Base-by-base conservation (phyloP, 148 eudicot species). In the Silene conica region DNA sequence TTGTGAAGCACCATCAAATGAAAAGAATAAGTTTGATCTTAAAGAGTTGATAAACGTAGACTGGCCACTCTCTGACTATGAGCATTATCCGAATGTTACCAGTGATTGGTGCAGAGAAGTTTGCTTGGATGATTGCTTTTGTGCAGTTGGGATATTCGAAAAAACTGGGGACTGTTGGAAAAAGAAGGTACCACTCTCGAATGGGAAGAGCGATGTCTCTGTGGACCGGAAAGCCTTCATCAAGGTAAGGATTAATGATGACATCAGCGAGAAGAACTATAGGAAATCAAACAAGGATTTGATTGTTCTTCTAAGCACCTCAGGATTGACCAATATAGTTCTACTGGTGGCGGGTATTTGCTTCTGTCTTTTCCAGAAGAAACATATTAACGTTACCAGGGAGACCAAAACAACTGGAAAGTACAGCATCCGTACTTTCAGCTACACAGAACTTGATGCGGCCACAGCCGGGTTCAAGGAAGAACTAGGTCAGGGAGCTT, bases 391-490 rank as follows among this genome's bases (percentile, higher is more conserved):
- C 0, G 66, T 26, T 23, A 18, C 12, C 12, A 10, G 26, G 2
- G 66, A 28, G 38, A 62, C 18, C 34, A 62, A 71, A 59, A 13
- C 50, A 21, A 66, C 26, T 46, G 58, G 11, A 11, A 50, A 19
- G 34, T 71, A 73, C 43, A 81, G 15, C 19, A 73, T 79, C n/a
- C 71, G 65, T 12, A 5, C 21, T 69, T 82, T 82, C 48, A 82
- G 66, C 59, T 82, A 82, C 59, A 57, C 15, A 26, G 80, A 79
- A 62, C 77, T 82, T 28, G 23, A 34, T 38, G 78, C 65, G 14
- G 82, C 85, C 14, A 79, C 80, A 48, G 21, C 74, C 9, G 75
- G 71, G 19, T 82, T 82, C 80, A 79, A 56, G 45, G 80, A 82
- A 52, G 74, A 69, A 48, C 26, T 82, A 38, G 86, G 83, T 3